These are phyloP conservation scores for Russula abietina DNA, from an alignment of 768 basidiomycete genomes.

Conservation along the genomic window DNA sequence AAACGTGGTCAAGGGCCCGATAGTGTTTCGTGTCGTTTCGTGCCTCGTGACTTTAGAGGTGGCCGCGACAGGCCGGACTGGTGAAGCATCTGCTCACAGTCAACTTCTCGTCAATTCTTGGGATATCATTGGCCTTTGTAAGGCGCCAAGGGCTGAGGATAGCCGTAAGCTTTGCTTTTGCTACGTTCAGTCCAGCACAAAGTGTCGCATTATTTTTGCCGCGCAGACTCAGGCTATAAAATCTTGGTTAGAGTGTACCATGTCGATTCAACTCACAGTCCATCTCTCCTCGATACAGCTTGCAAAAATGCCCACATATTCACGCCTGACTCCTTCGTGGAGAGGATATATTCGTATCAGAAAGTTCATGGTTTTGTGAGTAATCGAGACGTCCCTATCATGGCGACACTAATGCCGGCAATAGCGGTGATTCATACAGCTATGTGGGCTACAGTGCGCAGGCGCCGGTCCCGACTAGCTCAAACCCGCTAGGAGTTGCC, in stretches of 20 bases:
- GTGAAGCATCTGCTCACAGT: not conserved
- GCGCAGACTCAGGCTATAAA: conserved; percentile 12
- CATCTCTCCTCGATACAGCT: not conserved
- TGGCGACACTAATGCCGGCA: not conserved
- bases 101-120: not conserved
- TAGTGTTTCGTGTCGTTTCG: not conserved
- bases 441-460: conserved; percentile 20
- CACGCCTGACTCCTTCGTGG: conserved; percentile 21
- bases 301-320: conserved; percentile 14
- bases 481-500: conserved; percentile 19
- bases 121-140: not conserved
- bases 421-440: conserved; percentile 21
- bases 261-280: not conserved
- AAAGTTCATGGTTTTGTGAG: conserved; percentile 22
- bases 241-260: not conserved
- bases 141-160: not conserved
- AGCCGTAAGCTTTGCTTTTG: no score
- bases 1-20: not conserved
- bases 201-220: no score
- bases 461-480: conserved; percentile 16
- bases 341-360: conserved; percentile 15
- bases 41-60: not conserved
- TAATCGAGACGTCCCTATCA: not conserved
- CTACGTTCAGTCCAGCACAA: no score
- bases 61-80: not conserved